Evolutionary conservation across 2,329 filamentous ascomycete genomes (phyloP).

Genomic region (Exophiala viscosa): DNA sequence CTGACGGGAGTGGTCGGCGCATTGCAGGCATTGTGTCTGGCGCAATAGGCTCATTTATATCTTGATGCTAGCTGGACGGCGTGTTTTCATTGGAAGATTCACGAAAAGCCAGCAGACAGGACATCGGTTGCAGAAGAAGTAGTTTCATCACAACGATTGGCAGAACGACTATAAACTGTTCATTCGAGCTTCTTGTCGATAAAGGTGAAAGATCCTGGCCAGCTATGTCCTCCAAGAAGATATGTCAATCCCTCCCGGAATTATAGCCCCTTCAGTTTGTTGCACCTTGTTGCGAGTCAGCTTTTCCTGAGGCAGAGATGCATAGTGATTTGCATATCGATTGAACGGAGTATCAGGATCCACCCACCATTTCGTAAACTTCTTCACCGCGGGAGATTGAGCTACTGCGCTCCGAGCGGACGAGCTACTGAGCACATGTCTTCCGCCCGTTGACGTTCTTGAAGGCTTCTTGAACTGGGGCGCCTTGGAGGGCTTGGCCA

Average conservation of each 20-base stretch:
- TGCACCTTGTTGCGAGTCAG: background rate
- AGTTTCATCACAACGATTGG: no score
- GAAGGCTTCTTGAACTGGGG: background rate
- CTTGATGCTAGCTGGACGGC: no score
- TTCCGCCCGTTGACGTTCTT: background rate
- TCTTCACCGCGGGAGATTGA: background rate
- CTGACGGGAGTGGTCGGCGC: constrained; percentile 23
- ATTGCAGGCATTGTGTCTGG: constrained; percentile 24
- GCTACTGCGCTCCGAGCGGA: background rate
- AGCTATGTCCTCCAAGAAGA: background rate
- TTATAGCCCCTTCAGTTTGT: background rate
- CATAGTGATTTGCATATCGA: constrained; percentile 34
- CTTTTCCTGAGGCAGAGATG: constrained; percentile 11
- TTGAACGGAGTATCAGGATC: constrained; percentile 39
- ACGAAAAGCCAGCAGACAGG: no score
- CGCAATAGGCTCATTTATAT: background rate
- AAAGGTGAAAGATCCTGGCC: no score
- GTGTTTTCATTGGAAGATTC: no score
- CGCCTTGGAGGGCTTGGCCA: no score
- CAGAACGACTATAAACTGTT: no score
- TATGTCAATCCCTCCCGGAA: background rate
- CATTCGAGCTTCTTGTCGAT: no score
- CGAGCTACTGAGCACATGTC: background rate
- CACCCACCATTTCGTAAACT: constrained; percentile 7
- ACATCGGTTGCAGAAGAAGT: no score